These are phyloP conservation scores for Eimeria sp. DNA, from an alignment of 169 alveolate species.

Conservation along the genomic window DNA sequence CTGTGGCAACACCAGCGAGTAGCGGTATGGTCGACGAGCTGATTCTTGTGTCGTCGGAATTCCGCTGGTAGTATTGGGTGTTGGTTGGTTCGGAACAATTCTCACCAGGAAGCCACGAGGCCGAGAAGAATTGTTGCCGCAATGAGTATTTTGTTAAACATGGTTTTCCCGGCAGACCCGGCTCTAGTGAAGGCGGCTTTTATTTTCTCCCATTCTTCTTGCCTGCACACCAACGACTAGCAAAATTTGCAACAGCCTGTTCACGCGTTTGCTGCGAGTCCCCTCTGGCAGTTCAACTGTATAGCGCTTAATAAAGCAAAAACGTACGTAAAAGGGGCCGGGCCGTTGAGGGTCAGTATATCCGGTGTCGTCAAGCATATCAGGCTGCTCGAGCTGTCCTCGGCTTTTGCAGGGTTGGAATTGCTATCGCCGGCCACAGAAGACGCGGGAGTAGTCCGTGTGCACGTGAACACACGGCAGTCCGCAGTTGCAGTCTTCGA, in stretches of 20 bases:
- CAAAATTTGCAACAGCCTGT: background rate
- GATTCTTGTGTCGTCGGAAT: background rate
- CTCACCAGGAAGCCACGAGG: background rate
- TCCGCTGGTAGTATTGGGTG: background rate
- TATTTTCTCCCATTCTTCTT: conserved; percentile 9
- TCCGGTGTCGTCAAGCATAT: conserved; percentile 52
- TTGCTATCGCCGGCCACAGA: background rate
- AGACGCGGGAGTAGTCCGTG: background rate
- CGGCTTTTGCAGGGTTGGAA: background rate
- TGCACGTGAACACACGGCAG: conserved; percentile 19
- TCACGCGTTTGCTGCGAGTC: background rate
- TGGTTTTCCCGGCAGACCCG: background rate
- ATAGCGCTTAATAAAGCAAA: background rate
- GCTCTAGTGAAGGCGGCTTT: background rate
- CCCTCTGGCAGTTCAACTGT: background rate
- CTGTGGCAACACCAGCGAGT: background rate
- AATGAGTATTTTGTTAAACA: background rate
- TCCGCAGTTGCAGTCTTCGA: background rate
- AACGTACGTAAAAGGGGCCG: conserved; percentile 22
- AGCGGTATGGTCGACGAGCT: background rate
- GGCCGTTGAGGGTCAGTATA: background rate
- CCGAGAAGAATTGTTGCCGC: background rate
- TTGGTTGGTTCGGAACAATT: background rate
- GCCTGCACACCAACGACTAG: background rate
- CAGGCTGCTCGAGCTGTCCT: conserved; percentile 9